Evolutionary conservation across 768 basidiomycete species (phyloP).

Genomic region (Dictyophora rubrovolvata): DNA sequence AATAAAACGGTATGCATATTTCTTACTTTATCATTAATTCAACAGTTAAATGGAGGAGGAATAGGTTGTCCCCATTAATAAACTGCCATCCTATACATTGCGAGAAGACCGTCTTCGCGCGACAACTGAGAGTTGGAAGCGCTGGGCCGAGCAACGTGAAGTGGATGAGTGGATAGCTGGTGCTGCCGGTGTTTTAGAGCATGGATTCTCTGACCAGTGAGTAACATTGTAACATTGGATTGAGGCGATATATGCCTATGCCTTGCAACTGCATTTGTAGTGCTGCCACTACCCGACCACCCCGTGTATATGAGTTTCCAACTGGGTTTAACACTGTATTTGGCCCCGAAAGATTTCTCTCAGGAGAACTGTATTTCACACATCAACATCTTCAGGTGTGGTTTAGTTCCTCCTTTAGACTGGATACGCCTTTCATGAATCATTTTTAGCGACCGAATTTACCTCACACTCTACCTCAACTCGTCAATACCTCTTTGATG

Average conservation of each 20-base stretch:
- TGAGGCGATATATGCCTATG: not conserved
- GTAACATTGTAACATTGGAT: not conserved
- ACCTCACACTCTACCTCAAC: conserved; percentile 63
- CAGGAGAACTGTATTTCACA: conserved; percentile 85
- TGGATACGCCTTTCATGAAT: not conserved
- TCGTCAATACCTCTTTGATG: conserved; percentile 70
- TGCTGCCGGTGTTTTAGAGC: conserved; percentile 75
- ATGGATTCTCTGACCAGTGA: conserved; percentile 87
- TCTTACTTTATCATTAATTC: conserved; percentile 10
- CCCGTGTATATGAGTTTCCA: conserved; percentile 86
- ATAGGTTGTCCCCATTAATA: conserved; percentile 64
- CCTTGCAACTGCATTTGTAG: conserved; percentile 26
- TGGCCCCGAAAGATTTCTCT: conserved; percentile 66
- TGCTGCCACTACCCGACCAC: conserved; percentile 43
- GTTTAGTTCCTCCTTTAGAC: not conserved
- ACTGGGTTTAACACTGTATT: conserved; percentile 85
- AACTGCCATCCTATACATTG: conserved; percentile 53
- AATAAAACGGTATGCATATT: conserved; percentile 47
- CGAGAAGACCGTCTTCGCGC: conserved; percentile 63
- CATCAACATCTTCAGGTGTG: conserved; percentile 22
- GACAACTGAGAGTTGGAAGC: conserved; percentile 74
- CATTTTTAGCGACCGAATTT: conserved; percentile 42
- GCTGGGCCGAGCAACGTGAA: conserved; percentile 71
- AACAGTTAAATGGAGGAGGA: not conserved
- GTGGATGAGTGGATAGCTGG: conserved; percentile 93